Evolutionary conservation across 2,329 filamentous ascomycete species (phyloP).

Genomic region (Fusarium sp.): DNA sequence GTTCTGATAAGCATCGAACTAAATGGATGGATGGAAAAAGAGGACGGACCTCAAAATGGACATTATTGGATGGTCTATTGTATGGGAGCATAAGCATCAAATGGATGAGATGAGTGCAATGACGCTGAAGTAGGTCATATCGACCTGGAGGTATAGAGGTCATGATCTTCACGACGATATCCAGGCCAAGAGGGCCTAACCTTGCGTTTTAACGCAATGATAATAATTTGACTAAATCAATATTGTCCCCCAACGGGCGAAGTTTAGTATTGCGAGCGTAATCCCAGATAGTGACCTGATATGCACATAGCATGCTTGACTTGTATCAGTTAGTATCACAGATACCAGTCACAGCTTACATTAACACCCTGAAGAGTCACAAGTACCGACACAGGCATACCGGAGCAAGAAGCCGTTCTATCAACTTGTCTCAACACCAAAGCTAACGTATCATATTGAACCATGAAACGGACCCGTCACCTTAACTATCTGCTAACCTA

Average conservation of each 20-base stretch:
- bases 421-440: constrained; percentile 38
- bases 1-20: background rate
- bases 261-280: too few relatives aligned
- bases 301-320: background rate
- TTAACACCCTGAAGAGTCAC: background rate
- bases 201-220: constrained; percentile 14
- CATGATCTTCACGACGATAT: background rate
- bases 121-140: background rate
- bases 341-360: background rate
- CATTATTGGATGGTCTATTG: background rate
- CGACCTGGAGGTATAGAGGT: background rate
- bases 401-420: background rate
- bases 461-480: constrained; percentile 30
- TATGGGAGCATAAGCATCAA: background rate
- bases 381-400: background rate
- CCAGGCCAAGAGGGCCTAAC: constrained; percentile 14
- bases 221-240: background rate
- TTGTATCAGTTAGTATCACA: too few relatives aligned
- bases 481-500: constrained; percentile 22
- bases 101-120: background rate
- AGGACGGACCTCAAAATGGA: background rate
- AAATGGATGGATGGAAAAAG: background rate
- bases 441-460: constrained; percentile 37
- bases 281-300: background rate
- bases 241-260: background rate